Percentiles rank a stretch among this genome's conserved stretches.
Conservation (phyloP, 2,329 filamentous ascomycete genomes). For the Diaporthe nobilis region DNA sequence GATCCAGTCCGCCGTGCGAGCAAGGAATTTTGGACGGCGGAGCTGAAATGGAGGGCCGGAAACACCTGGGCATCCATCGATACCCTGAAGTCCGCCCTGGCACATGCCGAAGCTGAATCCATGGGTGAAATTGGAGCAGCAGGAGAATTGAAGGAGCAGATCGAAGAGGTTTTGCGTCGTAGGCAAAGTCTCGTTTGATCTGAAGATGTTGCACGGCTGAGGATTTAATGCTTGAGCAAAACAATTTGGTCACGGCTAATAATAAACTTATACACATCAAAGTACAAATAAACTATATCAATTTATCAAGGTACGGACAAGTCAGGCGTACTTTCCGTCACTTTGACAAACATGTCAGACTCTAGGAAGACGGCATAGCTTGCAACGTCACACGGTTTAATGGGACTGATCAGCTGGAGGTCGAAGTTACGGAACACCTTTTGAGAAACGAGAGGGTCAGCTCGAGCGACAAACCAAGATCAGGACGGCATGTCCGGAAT, state of each 20-base stretch:
- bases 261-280: background rate
- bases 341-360: slow-evolving; percentile 6
- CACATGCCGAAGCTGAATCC: background rate
- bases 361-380: slow-evolving; percentile 22
- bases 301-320: background rate
- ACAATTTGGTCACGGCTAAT: too few species aligned
- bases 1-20: slow-evolving; percentile 5
- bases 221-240: too few species aligned
- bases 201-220: too few species aligned
- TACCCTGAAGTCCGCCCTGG: background rate
- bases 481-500: slow-evolving; percentile 56
- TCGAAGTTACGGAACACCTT: slow-evolving; percentile 30
- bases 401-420: slow-evolving; percentile 53
- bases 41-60: slow-evolving; percentile 23
- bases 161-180: background rate
- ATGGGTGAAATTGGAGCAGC: background rate
- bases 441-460: background rate
- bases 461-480: slow-evolving; percentile 50
- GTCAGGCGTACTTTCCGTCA: background rate
- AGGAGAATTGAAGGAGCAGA: background rate
- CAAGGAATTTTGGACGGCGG: slow-evolving; percentile 31
- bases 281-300: background rate
- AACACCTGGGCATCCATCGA: background rate
- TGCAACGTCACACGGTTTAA: slow-evolving; percentile 39
- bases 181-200: background rate